Evolutionary conservation across 2,329 filamentous ascomycete species (phyloP).

Genomic region (Torrubiella hemipterigena): DNA sequence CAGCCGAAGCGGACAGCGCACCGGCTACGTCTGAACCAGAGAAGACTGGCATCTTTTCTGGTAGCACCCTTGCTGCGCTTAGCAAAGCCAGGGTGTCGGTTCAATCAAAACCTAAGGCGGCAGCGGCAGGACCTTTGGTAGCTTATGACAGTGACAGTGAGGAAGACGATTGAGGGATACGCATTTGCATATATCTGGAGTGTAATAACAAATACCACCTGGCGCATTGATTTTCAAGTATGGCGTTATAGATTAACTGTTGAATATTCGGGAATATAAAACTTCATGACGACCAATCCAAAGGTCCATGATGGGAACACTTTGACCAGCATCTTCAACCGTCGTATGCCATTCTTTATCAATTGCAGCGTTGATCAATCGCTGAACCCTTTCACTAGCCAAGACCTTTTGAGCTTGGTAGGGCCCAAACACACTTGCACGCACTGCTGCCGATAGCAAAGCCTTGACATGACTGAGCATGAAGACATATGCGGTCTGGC

Average conservation of each 20-base stretch:
- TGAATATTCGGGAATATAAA: constrained; percentile 77
- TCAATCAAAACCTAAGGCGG: constrained; percentile 40
- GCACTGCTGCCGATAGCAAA: constrained; percentile 62
- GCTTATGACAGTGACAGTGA: constrained; percentile 88
- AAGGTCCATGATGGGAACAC: constrained; percentile 65
- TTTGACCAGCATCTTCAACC: constrained; percentile 60
- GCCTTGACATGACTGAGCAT: constrained; percentile 67
- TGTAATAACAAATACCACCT: no score
- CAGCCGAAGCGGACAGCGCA: constrained; percentile 25
- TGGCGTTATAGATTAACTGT: constrained; percentile 42
- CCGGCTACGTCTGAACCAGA: constrained; percentile 21
- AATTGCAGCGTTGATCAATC: constrained; percentile 44
- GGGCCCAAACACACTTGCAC: constrained; percentile 67
- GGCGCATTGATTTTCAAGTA: constrained; percentile 5
- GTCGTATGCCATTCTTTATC: constrained; percentile 44
- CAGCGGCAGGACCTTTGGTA: constrained; percentile 61
- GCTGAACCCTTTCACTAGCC: constrained; percentile 46
- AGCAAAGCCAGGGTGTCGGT: constrained; percentile 44
- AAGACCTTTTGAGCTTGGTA: constrained; percentile 68
- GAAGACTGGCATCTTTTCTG: constrained; percentile 63
- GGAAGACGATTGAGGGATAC: constrained; percentile 32
- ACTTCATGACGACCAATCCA: constrained; percentile 78
- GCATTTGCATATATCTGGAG: constrained; percentile 11
- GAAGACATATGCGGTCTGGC: constrained; percentile 62
- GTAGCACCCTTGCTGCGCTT: constrained; percentile 69